phyloP scores from a whole-genome alignment of 106 monocot genomes.

The Xerophyta viscosa region DNA sequence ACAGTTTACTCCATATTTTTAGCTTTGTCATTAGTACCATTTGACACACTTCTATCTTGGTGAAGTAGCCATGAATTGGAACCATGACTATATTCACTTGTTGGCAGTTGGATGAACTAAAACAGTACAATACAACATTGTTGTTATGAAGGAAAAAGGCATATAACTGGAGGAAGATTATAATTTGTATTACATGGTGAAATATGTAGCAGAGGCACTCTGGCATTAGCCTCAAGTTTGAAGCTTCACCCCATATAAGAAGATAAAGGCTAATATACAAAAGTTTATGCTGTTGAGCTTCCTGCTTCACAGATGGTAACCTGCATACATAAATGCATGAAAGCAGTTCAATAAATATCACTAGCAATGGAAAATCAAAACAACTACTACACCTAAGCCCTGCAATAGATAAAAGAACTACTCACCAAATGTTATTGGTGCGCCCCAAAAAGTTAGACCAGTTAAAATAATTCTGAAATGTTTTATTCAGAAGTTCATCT shows the following conservation, averaged over 20 bases:
- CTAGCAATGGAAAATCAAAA: no score
- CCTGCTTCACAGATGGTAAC: constrained; percentile 72
- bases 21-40: no score
- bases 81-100: no score
- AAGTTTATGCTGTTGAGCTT: constrained; percentile 67
- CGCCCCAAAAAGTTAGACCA: constrained; percentile 77
- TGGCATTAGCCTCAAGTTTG: constrained; percentile 79
- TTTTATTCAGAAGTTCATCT: constrained; percentile 50
- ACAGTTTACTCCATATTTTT: no score
- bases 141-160: no score
- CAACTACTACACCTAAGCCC: no score
- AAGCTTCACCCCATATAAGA: constrained; percentile 88
- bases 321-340: constrained; percentile 12
- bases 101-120: no score
- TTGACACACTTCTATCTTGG: no score
- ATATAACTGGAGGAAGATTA: no score
- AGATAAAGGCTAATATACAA: constrained; percentile 77
- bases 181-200: constrained; percentile 51
- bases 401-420: constrained; percentile 3
- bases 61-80: no score
- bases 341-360: not conserved
- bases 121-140: no score
- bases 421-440: constrained; percentile 57
- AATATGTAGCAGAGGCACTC: constrained; percentile 83
- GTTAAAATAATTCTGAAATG: constrained; percentile 55